These are phyloP conservation scores for Aspergillus incahuasiensis DNA, from an alignment of 495 filamentous ascomycete genomes.

Conservation along the genomic window DNA sequence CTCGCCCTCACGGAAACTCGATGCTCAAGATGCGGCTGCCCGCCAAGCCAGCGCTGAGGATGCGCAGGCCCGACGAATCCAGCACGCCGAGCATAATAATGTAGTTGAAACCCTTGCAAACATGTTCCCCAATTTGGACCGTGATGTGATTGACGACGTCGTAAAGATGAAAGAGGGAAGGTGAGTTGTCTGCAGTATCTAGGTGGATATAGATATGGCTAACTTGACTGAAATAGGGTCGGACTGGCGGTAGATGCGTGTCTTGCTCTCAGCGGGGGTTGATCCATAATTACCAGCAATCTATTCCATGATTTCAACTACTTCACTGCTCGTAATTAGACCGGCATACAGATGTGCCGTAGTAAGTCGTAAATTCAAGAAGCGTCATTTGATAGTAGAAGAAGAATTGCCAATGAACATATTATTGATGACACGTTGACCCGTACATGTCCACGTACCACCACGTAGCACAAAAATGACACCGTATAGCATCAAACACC, in stretches of 20 bases:
- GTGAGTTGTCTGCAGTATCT: conserved; percentile 44
- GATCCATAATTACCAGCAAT: conserved; percentile 21
- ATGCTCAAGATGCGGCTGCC: conserved; percentile 86
- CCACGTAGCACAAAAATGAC: no score
- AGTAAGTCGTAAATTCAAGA: no score
- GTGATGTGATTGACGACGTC: conserved; percentile 90
- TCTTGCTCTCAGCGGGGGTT: conserved; percentile 61
- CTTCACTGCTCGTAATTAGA: no score
- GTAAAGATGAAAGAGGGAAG: conserved; percentile 87
- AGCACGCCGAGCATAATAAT: conserved; percentile 78
- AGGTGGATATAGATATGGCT: not conserved
- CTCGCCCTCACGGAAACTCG: conserved; percentile 26
- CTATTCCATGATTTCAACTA: not conserved
- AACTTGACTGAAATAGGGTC: conserved; percentile 51
- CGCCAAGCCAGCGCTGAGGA: conserved; percentile 89
- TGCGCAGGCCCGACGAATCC: conserved; percentile 81
- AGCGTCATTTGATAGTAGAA: no score
- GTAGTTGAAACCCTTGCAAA: conserved; percentile 87
- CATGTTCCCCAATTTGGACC: conserved; percentile 91
- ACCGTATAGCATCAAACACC: no score
- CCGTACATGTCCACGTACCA: no score
- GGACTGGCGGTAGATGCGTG: conserved; percentile 89
- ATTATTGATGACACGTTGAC: no score
- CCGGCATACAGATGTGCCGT: no score
- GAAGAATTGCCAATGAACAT: no score